Conservation (phyloP, 192 early-diverging fungal genomes). For the Coemansia sp. region DNA sequence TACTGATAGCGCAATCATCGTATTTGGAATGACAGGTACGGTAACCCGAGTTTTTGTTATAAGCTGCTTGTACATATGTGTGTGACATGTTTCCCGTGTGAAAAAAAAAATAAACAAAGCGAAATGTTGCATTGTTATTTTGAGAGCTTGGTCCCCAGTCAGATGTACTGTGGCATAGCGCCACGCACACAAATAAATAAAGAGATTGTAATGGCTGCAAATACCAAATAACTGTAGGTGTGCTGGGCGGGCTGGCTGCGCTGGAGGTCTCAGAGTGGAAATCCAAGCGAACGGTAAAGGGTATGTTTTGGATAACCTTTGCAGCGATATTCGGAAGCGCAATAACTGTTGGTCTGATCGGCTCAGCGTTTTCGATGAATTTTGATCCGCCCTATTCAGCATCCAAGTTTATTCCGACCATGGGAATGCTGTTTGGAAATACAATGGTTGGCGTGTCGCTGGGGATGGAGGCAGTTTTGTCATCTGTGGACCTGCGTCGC, state of each 20-base stretch:
- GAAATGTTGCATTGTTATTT: too few species aligned
- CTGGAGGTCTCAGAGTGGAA: constrained; percentile 52
- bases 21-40: constrained; percentile 57
- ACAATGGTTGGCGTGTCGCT: constrained; percentile 70
- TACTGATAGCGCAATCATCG: constrained; percentile 54
- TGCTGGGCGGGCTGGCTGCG: constrained; percentile 44
- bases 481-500: constrained; percentile 52
- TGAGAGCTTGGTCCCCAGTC: too few species aligned
- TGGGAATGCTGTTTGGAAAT: constrained; percentile 88
- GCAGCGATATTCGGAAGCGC: constrained; percentile 48
- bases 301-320: constrained; percentile 67
- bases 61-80: too few species aligned
- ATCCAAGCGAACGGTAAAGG: constrained; percentile 65
- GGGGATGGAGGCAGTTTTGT: constrained; percentile 60
- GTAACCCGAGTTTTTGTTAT: too few species aligned
- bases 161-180: too few species aligned
- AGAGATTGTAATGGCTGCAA: too few species aligned
- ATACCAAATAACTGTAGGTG: too few species aligned
- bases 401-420: constrained; percentile 74
- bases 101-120: too few species aligned
- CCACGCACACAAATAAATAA: too few species aligned
- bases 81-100: too few species aligned
- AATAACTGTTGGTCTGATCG: constrained; percentile 16
- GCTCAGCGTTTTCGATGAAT: constrained; percentile 63
- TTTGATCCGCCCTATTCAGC: constrained; percentile 66